Conservation (phyloP, 225 moss, liverwort and hornwort genomes). For the Bryum argenteum region DNA sequence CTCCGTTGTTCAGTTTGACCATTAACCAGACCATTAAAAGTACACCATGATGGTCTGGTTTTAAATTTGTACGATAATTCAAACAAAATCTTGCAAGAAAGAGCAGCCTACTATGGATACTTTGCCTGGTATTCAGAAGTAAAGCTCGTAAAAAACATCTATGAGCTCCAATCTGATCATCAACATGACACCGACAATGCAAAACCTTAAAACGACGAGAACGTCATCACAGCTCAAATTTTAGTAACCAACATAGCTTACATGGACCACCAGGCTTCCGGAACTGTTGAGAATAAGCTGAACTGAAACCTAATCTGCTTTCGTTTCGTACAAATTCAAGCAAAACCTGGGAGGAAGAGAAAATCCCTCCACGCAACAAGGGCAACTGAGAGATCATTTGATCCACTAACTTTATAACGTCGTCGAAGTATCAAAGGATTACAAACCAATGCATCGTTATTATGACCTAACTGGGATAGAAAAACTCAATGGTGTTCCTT, state of each 20-base stretch:
- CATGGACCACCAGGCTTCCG: neutral
- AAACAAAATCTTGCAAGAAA: no score
- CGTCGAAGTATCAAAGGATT: conserved; percentile 4
- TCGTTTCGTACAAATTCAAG: neutral
- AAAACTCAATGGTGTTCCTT: conserved; percentile 66
- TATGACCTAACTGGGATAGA: neutral
- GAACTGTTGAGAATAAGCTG: neutral
- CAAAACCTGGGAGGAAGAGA: conserved; percentile 17
- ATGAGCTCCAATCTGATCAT: no score
- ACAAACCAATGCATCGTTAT: conserved; percentile 18
- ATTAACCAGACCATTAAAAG: no score
- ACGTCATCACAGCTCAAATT: neutral
- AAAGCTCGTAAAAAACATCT: no score
- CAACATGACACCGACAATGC: no score
- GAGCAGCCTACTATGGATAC: no score
- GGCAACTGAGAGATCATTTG: neutral
- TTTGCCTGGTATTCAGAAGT: no score
- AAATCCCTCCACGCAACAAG: conserved; percentile 5
- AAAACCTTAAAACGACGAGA: neutral
- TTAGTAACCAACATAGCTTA: neutral
- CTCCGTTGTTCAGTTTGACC: no score
- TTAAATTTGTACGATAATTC: no score
- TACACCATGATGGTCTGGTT: no score
- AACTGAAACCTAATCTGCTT: neutral
- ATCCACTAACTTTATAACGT: conserved; percentile 6